Conservation (phyloP, 2,329 filamentous ascomycete species). For the Penicillium sp. region DNA sequence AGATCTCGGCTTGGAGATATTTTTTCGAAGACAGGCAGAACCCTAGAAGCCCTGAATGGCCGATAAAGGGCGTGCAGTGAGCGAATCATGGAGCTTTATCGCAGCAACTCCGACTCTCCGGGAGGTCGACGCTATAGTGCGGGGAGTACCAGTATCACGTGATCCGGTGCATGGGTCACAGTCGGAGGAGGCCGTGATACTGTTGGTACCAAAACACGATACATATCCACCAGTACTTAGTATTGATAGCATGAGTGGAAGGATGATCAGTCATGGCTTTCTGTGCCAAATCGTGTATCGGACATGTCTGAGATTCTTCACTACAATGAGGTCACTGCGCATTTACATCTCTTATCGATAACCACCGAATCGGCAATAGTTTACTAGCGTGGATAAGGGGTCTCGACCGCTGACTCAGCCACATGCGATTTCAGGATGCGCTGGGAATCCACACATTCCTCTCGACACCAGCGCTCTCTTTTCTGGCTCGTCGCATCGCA, state of each 20-base stretch:
- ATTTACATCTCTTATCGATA: slow-evolving; percentile 26
- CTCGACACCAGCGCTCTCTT: slow-evolving; percentile 10
- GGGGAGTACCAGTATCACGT: slow-evolving; percentile 14
- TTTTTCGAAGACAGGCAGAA: too few relatives aligned
- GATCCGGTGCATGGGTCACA: neutral
- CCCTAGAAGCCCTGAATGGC: slow-evolving; percentile 16
- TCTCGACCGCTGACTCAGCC: slow-evolving; percentile 37
- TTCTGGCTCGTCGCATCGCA: slow-evolving; percentile 10
- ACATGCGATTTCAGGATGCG: slow-evolving; percentile 22
- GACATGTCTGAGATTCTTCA: neutral
- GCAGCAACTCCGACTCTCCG: neutral
- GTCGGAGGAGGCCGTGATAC: neutral
- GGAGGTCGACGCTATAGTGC: slow-evolving; percentile 4
- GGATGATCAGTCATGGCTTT: neutral
- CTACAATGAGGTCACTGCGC: slow-evolving; percentile 20
- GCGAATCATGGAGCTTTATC: slow-evolving; percentile 21
- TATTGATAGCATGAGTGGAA: neutral
- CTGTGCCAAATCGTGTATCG: neutral
- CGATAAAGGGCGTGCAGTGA: slow-evolving; percentile 17
- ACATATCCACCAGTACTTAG: too few relatives aligned
- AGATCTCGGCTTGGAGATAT: neutral
- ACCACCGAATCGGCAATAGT: slow-evolving; percentile 24
- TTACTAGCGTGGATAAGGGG: slow-evolving; percentile 14
- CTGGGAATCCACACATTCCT: slow-evolving; percentile 29
- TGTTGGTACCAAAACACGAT: too few relatives aligned